Percentiles rank a stretch among this genome's conserved stretches.
These are phyloP conservation scores for Hansenula lynferdii DNA, from an alignment of 1,139 yeast genomes.

Conservation along the genomic window DNA sequence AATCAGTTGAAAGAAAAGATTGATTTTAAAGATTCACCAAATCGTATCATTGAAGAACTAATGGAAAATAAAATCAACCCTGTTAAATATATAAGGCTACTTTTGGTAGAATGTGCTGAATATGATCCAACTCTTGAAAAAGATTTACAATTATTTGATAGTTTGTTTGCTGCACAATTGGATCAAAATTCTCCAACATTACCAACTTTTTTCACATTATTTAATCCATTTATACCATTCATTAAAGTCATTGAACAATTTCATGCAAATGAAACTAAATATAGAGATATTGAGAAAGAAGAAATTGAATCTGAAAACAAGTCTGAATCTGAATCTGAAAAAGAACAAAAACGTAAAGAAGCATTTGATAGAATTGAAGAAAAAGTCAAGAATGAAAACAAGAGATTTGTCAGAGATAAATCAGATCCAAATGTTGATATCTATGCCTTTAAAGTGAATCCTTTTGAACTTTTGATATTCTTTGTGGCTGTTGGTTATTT, in stretches of 20 bases:
- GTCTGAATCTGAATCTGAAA: slow-evolving; percentile 6
- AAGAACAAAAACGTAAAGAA: slow-evolving; percentile 7
- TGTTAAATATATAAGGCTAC: neutral
- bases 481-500: slow-evolving; percentile 26
- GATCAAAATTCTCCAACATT: neutral
- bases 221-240: slow-evolving; percentile 1
- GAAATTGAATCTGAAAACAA: neutral
- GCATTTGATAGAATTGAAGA: slow-evolving; percentile 12
- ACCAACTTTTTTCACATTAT: slow-evolving; percentile 1
- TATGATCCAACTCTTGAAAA: neutral
- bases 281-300: neutral
- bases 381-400: slow-evolving; percentile 5
- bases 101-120: neutral
- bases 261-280: neutral
- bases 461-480: slow-evolving; percentile 28
- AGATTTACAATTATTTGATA: neutral
- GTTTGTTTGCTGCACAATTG: neutral
- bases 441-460: slow-evolving; percentile 26
- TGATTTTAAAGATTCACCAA: neutral
- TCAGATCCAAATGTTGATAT: slow-evolving; percentile 26
- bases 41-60: neutral
- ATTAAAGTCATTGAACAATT: neutral
- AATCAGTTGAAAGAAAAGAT: neutral
- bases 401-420: slow-evolving; percentile 23
- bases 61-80: neutral